These are phyloP conservation scores for Lactuca sativa DNA, from an alignment of 129 eudicot genomes.

Conservation along the genomic window DNA sequence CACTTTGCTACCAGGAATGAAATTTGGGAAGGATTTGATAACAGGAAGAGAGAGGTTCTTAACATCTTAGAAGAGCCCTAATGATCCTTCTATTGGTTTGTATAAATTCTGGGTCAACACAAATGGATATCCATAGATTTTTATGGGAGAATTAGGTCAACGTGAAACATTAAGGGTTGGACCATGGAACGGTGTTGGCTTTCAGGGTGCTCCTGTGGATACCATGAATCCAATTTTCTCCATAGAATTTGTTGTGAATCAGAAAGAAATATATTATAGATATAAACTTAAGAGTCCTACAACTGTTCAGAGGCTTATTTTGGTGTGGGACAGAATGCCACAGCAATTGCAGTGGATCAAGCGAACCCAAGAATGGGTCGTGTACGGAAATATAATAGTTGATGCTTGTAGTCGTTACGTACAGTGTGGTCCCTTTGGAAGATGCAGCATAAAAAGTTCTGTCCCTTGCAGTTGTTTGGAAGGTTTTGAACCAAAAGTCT, in stretches of 20 bases:
- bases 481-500: constrained; percentile 20
- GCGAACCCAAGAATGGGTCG: constrained; percentile 11
- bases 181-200: constrained; percentile 44
- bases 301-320: not conserved
- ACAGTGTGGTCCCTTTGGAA: constrained; percentile 22
- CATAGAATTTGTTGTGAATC: constrained; percentile 12
- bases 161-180: constrained; percentile 19
- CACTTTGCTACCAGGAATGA: constrained; percentile 41
- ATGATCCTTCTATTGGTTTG: constrained; percentile 35
- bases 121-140: constrained; percentile 33
- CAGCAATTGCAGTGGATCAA: not conserved
- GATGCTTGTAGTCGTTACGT: constrained; percentile 9
- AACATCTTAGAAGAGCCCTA: constrained; percentile 32
- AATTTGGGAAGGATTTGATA: constrained; percentile 27
- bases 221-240: not conserved
- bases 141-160: not conserved
- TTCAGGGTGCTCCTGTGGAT: constrained; percentile 23
- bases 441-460: constrained; percentile 1
- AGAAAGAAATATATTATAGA: constrained; percentile 27
- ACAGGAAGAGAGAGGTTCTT: constrained; percentile 6
- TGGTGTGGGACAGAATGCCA: not conserved
- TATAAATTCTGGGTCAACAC: constrained; percentile 4
- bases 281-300: constrained; percentile 17
- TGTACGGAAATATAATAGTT: not conserved
- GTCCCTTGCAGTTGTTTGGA: constrained; percentile 20